Conservation (phyloP, 345 rosid genomes). For the Lenwebbia sp. region DNA sequence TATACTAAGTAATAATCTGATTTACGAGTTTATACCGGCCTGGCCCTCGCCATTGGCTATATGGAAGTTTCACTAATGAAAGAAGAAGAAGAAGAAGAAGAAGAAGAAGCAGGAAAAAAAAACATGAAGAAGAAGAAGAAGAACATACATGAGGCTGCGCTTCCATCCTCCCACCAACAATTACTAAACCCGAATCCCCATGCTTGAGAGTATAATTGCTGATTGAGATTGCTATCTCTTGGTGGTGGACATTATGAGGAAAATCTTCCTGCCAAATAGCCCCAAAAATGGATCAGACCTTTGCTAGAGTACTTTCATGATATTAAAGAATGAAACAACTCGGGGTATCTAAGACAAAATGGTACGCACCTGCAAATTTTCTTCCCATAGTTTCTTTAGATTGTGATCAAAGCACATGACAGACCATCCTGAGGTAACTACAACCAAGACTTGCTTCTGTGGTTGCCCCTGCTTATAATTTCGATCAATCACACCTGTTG, state of each 20-base stretch:
- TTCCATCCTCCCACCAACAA: constrained; percentile 98
- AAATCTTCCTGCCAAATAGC: constrained; percentile 59
- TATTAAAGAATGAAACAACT: not conserved
- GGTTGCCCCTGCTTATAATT: constrained; percentile 58
- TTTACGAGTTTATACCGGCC: not conserved
- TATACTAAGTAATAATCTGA: not conserved
- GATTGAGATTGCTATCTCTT: constrained; percentile 70
- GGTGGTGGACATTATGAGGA: constrained; percentile 84
- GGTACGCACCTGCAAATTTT: constrained; percentile 62
- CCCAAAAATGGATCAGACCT: not conserved
- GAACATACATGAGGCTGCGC: constrained; percentile 79
- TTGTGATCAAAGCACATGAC: constrained; percentile 98
- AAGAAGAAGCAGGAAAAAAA: not conserved
- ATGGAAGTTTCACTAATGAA: not conserved
- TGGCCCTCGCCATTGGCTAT: not conserved
- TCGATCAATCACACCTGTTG: constrained; percentile 76
- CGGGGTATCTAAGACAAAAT: not conserved
- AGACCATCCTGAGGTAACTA: constrained; percentile 91
- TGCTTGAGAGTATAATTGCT: constrained; percentile 86
- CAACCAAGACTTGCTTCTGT: constrained; percentile 88
- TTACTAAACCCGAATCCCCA: constrained; percentile 76
- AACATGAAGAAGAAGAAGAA: not conserved
- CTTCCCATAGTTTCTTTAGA: constrained; percentile 90
- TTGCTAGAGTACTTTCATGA: not conserved
- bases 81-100: not conserved